These are phyloP conservation scores for Arctostaphylos glauca DNA, from an alignment of 148 eudicot genomes.

Conservation along the genomic window DNA sequence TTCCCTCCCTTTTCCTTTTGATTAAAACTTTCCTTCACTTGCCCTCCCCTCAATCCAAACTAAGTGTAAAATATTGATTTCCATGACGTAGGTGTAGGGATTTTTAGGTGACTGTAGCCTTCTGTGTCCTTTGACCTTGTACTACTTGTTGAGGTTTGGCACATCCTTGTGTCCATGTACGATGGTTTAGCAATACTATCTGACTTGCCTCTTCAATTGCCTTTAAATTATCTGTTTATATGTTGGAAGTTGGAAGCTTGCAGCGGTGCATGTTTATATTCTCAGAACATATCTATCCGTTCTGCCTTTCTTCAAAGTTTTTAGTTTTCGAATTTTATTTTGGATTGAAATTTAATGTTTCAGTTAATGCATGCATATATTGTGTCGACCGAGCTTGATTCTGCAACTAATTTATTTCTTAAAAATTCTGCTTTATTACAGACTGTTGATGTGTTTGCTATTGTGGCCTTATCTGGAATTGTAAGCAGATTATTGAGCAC, in stretches of 20 bases:
- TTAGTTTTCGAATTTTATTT: neutral
- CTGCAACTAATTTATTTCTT: constrained; percentile 26
- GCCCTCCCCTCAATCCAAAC: too few species aligned
- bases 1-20: too few species aligned
- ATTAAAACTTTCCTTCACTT: too few species aligned
- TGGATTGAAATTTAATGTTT: neutral
- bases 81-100: neutral
- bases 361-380: neutral
- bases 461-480: constrained; percentile 99
- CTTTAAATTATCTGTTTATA: neutral
- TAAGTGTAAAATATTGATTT: neutral
- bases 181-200: neutral
- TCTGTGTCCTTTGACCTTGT: neutral
- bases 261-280: neutral
- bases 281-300: neutral
- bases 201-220: neutral
- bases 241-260: constrained; percentile 10
- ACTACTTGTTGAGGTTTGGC: neutral
- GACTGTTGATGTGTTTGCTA: constrained; percentile 99
- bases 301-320: neutral
- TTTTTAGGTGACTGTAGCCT: neutral
- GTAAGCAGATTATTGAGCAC: constrained; percentile 90
- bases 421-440: constrained; percentile 41
- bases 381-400: neutral
- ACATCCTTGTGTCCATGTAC: neutral